Base-by-base conservation (phyloP, 305 asterid species). In the Solanum aculeatissimum region DNA sequence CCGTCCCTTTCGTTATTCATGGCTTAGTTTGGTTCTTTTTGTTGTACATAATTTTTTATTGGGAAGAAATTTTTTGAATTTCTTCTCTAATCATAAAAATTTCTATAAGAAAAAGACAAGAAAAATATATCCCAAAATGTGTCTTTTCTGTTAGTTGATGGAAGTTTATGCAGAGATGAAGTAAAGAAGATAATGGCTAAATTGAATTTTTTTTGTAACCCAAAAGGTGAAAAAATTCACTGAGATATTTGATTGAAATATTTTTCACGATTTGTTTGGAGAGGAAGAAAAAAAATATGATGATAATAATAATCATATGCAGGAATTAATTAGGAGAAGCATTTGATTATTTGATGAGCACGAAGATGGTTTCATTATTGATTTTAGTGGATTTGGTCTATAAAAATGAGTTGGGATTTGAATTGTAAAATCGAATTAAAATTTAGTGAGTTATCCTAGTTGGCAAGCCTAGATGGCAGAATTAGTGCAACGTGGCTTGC, bases 301-400 rank as follows among this genome's bases (percentile, higher is more conserved):
- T 54, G 7, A 58, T 66, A 66, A 32, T 66, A 66, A 40, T 66
- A 69, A 9, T 72, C 63, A 8, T 12, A 53, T 87, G 87, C 92
- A 90, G 38, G 97, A n/a, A n/a, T n/a, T n/a, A 94, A 84, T 89
- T 91, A 83, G 87, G 84, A 51, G 91, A 83, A 72, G 94, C 97
- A 40, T 94, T 94, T 35, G 85, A 90, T 27, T 93, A 78, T 93
- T 91, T 69, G 98, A 94, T 78, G 82, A 80, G 72, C 90, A 90
- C 40, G 80, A 71, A 81, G 98, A 94, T 86, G 98, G 98, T 35
- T 89, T 89, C 63, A 93, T 94, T 58, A n/a, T n/a, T n/a, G n/a
- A n/a, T n/a, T n/a, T n/a, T n/a, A n/a, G n/a, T n/a, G n/a, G n/a
- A n/a, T n/a, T n/a, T n/a, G n/a, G n/a, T n/a, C n/a, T n/a, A n/a